Percentiles rank a stretch among this genome's conserved stretches.
These are phyloP conservation scores for Bassia scoparia DNA, from an alignment of 148 eudicot species.

Conservation along the genomic window DNA sequence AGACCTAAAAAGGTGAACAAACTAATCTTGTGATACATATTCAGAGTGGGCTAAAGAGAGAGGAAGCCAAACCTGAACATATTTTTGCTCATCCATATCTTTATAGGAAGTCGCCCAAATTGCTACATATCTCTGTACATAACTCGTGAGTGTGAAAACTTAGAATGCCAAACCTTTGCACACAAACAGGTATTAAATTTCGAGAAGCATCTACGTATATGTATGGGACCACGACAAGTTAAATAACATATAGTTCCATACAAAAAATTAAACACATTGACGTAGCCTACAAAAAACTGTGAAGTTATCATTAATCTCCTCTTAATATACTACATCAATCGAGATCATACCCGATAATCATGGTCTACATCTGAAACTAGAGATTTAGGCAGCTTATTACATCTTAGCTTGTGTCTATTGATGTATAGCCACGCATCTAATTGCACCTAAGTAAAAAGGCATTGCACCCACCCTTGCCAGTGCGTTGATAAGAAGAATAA, in stretches of 20 bases:
- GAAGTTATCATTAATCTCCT: not conserved
- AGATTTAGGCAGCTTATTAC: conserved; percentile 36
- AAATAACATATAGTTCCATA: no score
- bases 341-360: conserved; percentile 55
- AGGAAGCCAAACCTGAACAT: no score
- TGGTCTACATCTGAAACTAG: conserved; percentile 45
- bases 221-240: not conserved
- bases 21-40: no score
- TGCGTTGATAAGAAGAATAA: conserved; percentile 25
- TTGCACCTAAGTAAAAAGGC: conserved; percentile 60
- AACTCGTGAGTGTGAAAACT: not conserved
- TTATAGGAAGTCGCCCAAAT: no score
- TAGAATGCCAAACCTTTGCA: not conserved
- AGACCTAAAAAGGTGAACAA: no score
- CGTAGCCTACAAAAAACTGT: not conserved
- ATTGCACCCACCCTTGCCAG: conserved; percentile 37
- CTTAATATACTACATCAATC: not conserved
- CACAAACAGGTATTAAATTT: not conserved
- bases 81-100: no score
- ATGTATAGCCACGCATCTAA: conserved; percentile 69
- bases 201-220: not conserved
- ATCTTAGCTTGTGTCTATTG: conserved; percentile 39
- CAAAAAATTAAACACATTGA: no score
- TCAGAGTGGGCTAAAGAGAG: no score
- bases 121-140: no score